Evolutionary conservation across 768 basidiomycete genomes (phyloP).

Genomic region (Lactarius sanguifluus): DNA sequence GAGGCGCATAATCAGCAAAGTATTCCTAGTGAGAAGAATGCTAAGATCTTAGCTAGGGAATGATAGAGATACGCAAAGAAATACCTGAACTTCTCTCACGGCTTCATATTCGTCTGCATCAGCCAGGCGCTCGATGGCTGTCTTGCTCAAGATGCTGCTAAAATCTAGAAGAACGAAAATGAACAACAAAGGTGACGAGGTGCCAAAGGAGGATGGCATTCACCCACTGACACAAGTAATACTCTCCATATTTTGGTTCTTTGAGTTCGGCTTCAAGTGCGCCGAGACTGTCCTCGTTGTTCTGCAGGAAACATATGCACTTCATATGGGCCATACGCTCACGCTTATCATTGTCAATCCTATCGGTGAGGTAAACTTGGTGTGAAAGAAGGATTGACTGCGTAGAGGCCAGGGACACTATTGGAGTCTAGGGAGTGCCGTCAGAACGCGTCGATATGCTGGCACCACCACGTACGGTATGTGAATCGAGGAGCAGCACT

Average conservation of each 20-base stretch:
- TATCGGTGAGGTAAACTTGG: conserved; percentile 96
- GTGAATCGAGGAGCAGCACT: conserved; percentile 89
- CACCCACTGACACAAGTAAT: conserved; percentile 98
- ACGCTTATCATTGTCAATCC: conserved; percentile 90
- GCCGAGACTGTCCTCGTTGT: conserved; percentile 76
- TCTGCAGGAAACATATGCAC: conserved; percentile 91
- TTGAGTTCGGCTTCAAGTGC: conserved; percentile 81
- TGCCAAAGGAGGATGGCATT: conserved; percentile 39
- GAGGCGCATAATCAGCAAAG: conserved; percentile 93
- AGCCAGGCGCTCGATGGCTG: conserved; percentile 87
- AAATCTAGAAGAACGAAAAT: conserved; percentile 61
- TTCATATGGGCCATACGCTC: conserved; percentile 96
- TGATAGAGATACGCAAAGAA: conserved; percentile 28
- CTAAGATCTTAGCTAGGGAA: conserved; percentile 24
- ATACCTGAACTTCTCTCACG: conserved; percentile 93
- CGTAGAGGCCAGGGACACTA: conserved; percentile 91
- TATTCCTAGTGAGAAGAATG: conserved; percentile 66
- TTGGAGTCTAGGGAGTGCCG: conserved; percentile 71
- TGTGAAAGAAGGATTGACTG: conserved; percentile 92
- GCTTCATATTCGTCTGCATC: conserved; percentile 96
- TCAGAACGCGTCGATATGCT: neutral
- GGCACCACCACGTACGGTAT: conserved; percentile 63
- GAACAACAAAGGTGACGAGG: conserved; percentile 14
- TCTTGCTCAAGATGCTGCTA: conserved; percentile 89
- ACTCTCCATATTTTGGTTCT: conserved; percentile 95